Base-by-base conservation (phyloP, 768 basidiomycete genomes). In the Naematelia aurantialba region DNA sequence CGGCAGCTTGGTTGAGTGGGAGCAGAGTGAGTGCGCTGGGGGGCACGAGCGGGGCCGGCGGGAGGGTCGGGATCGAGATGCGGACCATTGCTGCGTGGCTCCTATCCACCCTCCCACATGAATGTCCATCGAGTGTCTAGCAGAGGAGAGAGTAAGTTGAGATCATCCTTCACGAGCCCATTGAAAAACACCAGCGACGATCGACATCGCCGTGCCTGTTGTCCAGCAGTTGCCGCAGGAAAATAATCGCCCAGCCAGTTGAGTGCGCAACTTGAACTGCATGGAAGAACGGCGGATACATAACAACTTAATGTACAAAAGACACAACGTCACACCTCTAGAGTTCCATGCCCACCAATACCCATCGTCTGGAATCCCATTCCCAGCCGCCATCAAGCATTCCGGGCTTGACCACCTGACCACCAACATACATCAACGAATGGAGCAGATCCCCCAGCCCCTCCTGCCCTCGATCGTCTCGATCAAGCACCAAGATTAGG, bases 61-160 rank as follows among this genome's bases (percentile, higher is more conserved):
- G 74, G 8, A 77, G 52, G 10, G 74, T 77, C 1, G 76, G 76
- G 49, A 77, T 77, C 3, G 76, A 75, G 60, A 77, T 77, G 10
- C 67, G 27, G 24, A 70, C 68, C 71, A 72, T 69, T 26, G 24
- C n/a, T 39, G 34, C 17, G 34, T 8, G 34, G 34, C 8, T 8
- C 17, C 8, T 39, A 39, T 17, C 34, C 17, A 8, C 34, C 8
- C 8, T 8, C 34, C 34, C 17, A 44, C 42, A n/a, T n/a, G n/a
- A n/a, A n/a, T n/a, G n/a, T n/a, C n/a, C n/a, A n/a, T n/a, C n/a
- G n/a, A n/a, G n/a, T n/a, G n/a, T n/a, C n/a, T n/a, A n/a, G n/a
- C n/a, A n/a, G n/a, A n/a, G n/a, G n/a, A n/a, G n/a, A n/a, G n/a
- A n/a, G n/a, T n/a, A n/a, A n/a, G n/a, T n/a, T n/a, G n/a, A n/a